These are phyloP conservation scores for Phoma herbarum DNA, from an alignment of 2,329 filamentous ascomycete genomes.

Conservation along the genomic window DNA sequence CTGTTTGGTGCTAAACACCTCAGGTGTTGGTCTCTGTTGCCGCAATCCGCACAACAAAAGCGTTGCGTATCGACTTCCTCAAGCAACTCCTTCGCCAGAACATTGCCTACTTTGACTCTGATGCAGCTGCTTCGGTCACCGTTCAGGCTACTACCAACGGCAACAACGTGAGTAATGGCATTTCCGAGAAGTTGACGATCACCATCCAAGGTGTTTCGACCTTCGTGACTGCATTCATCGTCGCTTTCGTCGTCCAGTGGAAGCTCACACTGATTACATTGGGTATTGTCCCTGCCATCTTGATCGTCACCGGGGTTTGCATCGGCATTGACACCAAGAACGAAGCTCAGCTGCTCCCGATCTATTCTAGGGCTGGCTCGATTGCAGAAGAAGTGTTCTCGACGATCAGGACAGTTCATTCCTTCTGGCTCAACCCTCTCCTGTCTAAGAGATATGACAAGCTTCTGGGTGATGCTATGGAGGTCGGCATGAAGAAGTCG, in stretches of 20 bases:
- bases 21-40: background rate
- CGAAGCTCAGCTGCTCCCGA: slow-evolving; percentile 47
- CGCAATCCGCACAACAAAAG: slow-evolving; percentile 57
- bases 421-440: slow-evolving; percentile 58
- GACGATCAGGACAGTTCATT: slow-evolving; percentile 59
- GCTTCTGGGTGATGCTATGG: slow-evolving; percentile 54
- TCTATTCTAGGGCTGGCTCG: slow-evolving; percentile 54
- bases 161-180: slow-evolving; percentile 90
- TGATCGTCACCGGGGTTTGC: background rate
- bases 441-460: slow-evolving; percentile 56
- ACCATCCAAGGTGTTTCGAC: slow-evolving; percentile 53
- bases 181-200: slow-evolving; percentile 60
- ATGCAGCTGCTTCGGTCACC: background rate
- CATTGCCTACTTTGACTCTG: slow-evolving; percentile 62
- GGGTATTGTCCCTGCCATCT: slow-evolving; percentile 58
- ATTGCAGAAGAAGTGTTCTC: slow-evolving; percentile 62
- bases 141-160: slow-evolving; percentile 77
- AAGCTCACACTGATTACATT: slow-evolving; percentile 83
- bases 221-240: slow-evolving; percentile 86
- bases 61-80: slow-evolving; percentile 68
- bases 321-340: slow-evolving; percentile 41
- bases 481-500: slow-evolving; percentile 57
- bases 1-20: background rate
- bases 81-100: slow-evolving; percentile 64
- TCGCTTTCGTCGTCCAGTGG: slow-evolving; percentile 92